A percentile compares a stretch with the other conserved stretches of the same genome.
phyloP scores from a whole-genome alignment of 441 rosid genomes.

The Euphorbia corollata region DNA sequence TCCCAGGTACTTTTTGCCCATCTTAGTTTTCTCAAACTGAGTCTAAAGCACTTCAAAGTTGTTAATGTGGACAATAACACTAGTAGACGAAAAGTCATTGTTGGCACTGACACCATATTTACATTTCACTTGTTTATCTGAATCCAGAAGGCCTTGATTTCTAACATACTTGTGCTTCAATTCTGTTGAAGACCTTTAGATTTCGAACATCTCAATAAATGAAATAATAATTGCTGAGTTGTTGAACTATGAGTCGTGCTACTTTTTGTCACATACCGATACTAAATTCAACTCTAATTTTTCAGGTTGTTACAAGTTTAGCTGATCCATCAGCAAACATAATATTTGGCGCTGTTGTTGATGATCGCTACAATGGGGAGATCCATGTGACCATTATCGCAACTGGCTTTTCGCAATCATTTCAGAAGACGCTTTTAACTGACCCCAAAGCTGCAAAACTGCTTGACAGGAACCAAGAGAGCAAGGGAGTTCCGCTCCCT shows the following conservation, averaged over 20 bases:
- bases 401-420: constrained; percentile 92
- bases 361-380: constrained; percentile 93
- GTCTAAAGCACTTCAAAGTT: not conserved
- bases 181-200: not conserved
- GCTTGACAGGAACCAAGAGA: constrained; percentile 46
- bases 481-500: constrained; percentile 43
- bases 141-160: not conserved
- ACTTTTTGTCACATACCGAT: not conserved
- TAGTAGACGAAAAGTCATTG: not conserved
- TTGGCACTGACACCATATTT: not conserved
- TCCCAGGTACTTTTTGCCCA: constrained; percentile 57
- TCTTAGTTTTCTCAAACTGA: not conserved
- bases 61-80: not conserved
- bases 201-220: too few relatives aligned
- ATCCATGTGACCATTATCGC: constrained; percentile 92
- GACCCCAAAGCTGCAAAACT: constrained; percentile 70
- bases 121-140: not conserved
- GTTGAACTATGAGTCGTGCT: not conserved
- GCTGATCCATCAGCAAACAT: constrained; percentile 98
- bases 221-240: not conserved
- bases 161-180: not conserved
- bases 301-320: constrained; percentile 89
- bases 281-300: not conserved
- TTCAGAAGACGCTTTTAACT: constrained; percentile 71
- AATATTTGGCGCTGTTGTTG: constrained; percentile 95